These are phyloP conservation scores for Saccharata proteae DNA, from an alignment of 2,329 filamentous ascomycete species.

Conservation along the genomic window DNA sequence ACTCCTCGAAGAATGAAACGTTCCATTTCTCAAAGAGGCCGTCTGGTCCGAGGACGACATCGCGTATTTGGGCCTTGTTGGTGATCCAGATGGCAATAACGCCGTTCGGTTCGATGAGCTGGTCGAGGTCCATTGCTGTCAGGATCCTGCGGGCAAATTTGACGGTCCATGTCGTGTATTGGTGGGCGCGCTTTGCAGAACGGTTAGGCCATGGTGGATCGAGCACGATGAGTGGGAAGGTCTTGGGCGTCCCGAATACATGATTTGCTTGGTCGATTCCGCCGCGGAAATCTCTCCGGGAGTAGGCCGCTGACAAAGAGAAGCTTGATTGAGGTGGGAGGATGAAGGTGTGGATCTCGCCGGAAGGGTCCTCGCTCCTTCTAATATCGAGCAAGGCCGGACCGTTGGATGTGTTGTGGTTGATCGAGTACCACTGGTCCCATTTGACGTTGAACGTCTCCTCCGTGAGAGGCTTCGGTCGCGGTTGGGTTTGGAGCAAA, in stretches of 20 bases:
- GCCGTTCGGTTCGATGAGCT: conserved; percentile 20
- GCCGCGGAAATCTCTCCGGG: too few species aligned
- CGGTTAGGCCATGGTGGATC: conserved; percentile 77
- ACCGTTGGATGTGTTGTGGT: too few species aligned
- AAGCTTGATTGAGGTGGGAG: conserved; percentile 39
- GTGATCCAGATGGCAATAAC: conserved; percentile 67
- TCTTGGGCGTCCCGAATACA: conserved; percentile 30
- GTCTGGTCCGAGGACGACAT: conserved; percentile 40
- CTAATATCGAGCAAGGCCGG: too few species aligned
- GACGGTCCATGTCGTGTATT: conserved; percentile 39
- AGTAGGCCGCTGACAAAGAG: conserved; percentile 35
- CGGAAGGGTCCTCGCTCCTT: too few species aligned
- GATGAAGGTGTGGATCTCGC: conserved; percentile 19
- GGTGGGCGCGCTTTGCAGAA: conserved; percentile 52
- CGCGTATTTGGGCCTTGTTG: conserved; percentile 49
- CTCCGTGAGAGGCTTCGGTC: too few species aligned
- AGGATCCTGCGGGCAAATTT: conserved; percentile 28
- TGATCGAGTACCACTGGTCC: too few species aligned
- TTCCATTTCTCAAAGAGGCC: conserved; percentile 58
- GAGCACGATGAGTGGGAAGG: conserved; percentile 57
- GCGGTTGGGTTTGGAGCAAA: too few species aligned
- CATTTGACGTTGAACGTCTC: too few species aligned
- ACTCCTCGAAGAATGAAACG: conserved; percentile 54
- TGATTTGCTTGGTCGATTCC: too few species aligned
- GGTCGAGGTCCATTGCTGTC: conserved; percentile 34